phyloP scores from a whole-genome alignment of 2,329 filamentous ascomycete species.

The Colletotrichum phormii region DNA sequence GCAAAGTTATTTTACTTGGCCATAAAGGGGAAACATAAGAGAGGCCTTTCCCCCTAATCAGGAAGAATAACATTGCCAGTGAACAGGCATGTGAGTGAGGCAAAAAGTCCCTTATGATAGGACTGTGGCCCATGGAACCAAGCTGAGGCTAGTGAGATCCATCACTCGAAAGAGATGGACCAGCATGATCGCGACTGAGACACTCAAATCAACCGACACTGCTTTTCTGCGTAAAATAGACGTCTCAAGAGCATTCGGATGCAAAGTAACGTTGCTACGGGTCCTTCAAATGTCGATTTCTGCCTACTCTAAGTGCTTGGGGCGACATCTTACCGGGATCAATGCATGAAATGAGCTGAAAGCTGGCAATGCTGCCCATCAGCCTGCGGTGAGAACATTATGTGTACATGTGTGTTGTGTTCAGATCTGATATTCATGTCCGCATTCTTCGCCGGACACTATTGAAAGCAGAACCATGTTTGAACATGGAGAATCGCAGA shows the following conservation, averaged over 20 bases:
- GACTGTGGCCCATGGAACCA: not conserved
- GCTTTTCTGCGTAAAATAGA: too few relatives aligned
- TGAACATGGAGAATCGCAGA: too few relatives aligned
- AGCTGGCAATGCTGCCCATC: not conserved
- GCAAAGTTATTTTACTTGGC: not conserved
- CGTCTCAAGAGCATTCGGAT: not conserved
- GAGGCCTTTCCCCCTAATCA: not conserved
- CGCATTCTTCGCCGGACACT: too few relatives aligned
- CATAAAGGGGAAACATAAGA: not conserved
- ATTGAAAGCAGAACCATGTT: too few relatives aligned
- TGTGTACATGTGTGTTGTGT: not conserved
- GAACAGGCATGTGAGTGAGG: not conserved
- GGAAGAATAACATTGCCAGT: not conserved
- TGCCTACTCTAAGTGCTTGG: not conserved
- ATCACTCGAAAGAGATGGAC: not conserved
- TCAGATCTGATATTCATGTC: too few relatives aligned
- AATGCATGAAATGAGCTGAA: not conserved
- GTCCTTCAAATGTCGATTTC: not conserved
- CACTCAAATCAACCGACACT: not conserved
- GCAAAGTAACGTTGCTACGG: not conserved
- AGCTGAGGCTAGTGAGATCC: not conserved
- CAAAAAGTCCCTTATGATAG: too few relatives aligned
- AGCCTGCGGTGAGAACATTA: not conserved
- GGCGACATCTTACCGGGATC: not conserved
- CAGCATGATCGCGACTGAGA: not conserved